A percentile compares a stretch with the other conserved stretches of the same genome.
Conservation (phyloP, 495 filamentous ascomycete species). For the Penicillium lagena region DNA sequence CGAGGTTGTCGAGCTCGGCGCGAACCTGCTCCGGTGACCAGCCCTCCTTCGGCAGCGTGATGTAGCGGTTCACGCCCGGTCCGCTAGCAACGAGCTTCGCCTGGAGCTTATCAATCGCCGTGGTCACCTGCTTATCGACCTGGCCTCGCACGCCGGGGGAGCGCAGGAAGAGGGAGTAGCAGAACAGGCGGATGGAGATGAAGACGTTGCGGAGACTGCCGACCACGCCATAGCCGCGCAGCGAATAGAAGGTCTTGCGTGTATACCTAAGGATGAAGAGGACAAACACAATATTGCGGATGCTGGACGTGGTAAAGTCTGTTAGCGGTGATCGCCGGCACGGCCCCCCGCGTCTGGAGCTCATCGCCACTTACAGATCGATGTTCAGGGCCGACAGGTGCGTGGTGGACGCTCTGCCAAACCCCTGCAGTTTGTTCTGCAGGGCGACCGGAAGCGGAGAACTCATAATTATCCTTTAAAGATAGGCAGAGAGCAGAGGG, state of each 20-base stretch:
- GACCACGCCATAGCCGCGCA: conserved; percentile 82
- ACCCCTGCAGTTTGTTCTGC: conserved; percentile 39
- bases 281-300: conserved; percentile 85
- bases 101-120: conserved; percentile 66
- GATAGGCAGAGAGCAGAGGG: too few species aligned
- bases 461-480: conserved; percentile 18
- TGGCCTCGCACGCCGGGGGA: conserved; percentile 76
- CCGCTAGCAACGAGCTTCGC: conserved; percentile 71
- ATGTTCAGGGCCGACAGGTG: conserved; percentile 63
- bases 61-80: conserved; percentile 64
- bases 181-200: conserved; percentile 56
- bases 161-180: conserved; percentile 81
- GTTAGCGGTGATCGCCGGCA: conserved; percentile 6
- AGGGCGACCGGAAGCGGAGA: conserved; percentile 32
- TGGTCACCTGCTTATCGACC: conserved; percentile 70
- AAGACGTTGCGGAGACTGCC: conserved; percentile 73
- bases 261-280: conserved; percentile 85
- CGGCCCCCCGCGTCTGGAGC: too few species aligned
- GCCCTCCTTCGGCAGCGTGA: conserved; percentile 77
- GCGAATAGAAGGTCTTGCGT: conserved; percentile 70
- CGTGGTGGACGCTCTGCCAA: conserved; percentile 45
- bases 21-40: conserved; percentile 74
- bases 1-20: conserved; percentile 72
- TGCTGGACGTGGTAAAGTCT: conserved; percentile 33
- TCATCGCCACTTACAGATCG: conserved; percentile 61